Percentiles rank a stretch among this genome's conserved stretches.
phyloP scores from a whole-genome alignment of 2,329 filamentous ascomycete genomes.

The Nigrograna mackinnonii region DNA sequence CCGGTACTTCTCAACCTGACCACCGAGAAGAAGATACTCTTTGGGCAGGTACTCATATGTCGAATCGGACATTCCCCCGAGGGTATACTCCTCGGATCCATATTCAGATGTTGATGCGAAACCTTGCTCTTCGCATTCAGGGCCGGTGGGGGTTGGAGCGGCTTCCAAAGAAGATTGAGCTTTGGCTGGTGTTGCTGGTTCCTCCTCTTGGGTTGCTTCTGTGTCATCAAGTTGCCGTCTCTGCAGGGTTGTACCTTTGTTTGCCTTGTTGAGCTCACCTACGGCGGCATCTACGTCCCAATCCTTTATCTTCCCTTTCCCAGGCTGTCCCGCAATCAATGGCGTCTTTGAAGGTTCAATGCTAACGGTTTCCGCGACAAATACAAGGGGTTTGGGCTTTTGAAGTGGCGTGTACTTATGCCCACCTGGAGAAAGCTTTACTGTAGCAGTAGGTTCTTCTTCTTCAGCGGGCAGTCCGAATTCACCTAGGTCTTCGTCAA shows the following conservation, averaged over 20 bases:
- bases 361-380: conserved; percentile 19
- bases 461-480: conserved; percentile 2
- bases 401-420: conserved; percentile 37
- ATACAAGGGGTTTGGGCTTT: conserved; percentile 29
- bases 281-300: not conserved
- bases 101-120: conserved; percentile 54
- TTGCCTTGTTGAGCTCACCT: conserved; percentile 6
- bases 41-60: conserved; percentile 52
- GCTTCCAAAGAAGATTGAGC: conserved; percentile 6
- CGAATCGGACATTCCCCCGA: conserved; percentile 46
- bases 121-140: conserved; percentile 52
- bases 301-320: no score
- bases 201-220: conserved; percentile 11
- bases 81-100: conserved; percentile 47
- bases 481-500: conserved; percentile 3
- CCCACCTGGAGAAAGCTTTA: conserved; percentile 26
- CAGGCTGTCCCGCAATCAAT: conserved; percentile 3
- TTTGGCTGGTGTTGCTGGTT: conserved; percentile 8
- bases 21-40: conserved; percentile 52
- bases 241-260: conserved; percentile 8
- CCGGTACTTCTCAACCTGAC: conserved; percentile 50
- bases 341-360: conserved; percentile 11
- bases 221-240: conserved; percentile 25
- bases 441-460: conserved; percentile 15
- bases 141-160: conserved; percentile 18